phyloP scores from a whole-genome alignment of 352 stramenopile species.

The Hyaloperonospora brassicae region DNA sequence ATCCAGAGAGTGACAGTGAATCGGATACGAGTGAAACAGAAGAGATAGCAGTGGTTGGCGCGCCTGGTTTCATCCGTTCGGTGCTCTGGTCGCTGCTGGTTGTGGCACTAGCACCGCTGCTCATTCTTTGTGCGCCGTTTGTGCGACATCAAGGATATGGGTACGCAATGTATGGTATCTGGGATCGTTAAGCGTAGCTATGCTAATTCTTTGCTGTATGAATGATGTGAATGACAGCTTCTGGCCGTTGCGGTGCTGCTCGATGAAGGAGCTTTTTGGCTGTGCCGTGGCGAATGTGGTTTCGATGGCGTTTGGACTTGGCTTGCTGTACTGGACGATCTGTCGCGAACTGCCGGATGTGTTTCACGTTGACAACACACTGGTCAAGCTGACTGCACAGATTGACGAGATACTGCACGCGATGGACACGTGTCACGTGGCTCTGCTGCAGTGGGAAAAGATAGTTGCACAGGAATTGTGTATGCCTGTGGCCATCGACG shows the following conservation, averaged over 20 bases:
- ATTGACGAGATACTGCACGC: slow-evolving; percentile 31
- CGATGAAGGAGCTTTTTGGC: slow-evolving; percentile 39
- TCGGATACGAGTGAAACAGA: slow-evolving; percentile 31
- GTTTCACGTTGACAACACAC: slow-evolving; percentile 23
- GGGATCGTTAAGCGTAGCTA: too few relatives aligned
- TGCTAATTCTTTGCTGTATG: background rate
- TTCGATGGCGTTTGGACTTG: slow-evolving; percentile 36
- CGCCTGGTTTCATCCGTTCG: slow-evolving; percentile 39
- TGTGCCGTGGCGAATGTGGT: slow-evolving; percentile 39
- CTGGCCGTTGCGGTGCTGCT: slow-evolving; percentile 62
- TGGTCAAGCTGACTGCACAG: slow-evolving; percentile 36
- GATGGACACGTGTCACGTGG: slow-evolving; percentile 31
- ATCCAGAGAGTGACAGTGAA: slow-evolving; percentile 36
- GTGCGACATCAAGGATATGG: slow-evolving; percentile 42
- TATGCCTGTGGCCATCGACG: slow-evolving; percentile 45
- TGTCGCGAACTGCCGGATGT: slow-evolving; percentile 54
- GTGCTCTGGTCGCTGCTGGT: slow-evolving; percentile 47
- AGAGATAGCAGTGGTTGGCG: slow-evolving; percentile 2
- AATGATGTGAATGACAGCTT: slow-evolving; percentile 32
- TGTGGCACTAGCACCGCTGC: slow-evolving; percentile 44
- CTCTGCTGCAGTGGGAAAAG: slow-evolving; percentile 37
- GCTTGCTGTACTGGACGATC: slow-evolving; percentile 53
- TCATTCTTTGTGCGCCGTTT: slow-evolving; percentile 46
- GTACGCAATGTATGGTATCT: slow-evolving; percentile 24
- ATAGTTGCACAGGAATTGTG: slow-evolving; percentile 50